Percentiles rank a stretch among this genome's conserved stretches.
Conservation (phyloP, 306 rosid species). For the Lupinus albus region DNA sequence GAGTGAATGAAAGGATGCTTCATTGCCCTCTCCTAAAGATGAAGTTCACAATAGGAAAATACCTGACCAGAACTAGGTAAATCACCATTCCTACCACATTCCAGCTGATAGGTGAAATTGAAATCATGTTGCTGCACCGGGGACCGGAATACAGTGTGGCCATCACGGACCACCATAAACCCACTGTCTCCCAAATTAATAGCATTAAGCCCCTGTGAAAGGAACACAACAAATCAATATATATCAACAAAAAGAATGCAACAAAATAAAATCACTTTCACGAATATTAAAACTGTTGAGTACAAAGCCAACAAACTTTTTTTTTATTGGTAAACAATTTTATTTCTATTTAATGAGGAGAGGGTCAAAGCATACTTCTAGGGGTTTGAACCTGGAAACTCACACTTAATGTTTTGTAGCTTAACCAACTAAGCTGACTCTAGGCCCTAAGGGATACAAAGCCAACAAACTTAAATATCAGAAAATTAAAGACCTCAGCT, state of each 20-base stretch:
- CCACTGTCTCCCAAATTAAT: conserved; percentile 98
- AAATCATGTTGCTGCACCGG: conserved; percentile 98
- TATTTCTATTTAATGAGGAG: too few species aligned
- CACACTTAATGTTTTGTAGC: too few species aligned
- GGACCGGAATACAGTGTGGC: conserved; percentile 87
- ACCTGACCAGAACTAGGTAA: conserved; percentile 99
- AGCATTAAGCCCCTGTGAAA: conserved; percentile 80
- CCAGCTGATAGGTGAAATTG: conserved; percentile 91
- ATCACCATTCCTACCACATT: conserved; percentile 75
- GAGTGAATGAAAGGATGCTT: not conserved
- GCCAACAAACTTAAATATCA: conserved; percentile 1
- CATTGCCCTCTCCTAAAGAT: not conserved
- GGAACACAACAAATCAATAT: conserved; percentile 38
- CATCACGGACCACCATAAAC: conserved; percentile 91
- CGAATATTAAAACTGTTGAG: conserved; percentile 15
- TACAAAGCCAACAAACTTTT: too few species aligned
- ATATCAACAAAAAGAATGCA: conserved; percentile 20
- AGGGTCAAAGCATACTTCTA: too few species aligned
- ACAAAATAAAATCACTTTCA: conserved; percentile 5
- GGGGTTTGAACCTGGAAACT: too few species aligned
- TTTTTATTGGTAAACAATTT: too few species aligned
- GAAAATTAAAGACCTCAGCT: not conserved
- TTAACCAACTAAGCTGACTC: too few species aligned
- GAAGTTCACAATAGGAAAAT: conserved; percentile 11
- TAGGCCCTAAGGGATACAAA: not conserved